A percentile compares a stretch with the other conserved stretches of the same genome.
Conservation (phyloP, 1,139 yeast genomes). For the Debaryomyces udenii region DNA sequence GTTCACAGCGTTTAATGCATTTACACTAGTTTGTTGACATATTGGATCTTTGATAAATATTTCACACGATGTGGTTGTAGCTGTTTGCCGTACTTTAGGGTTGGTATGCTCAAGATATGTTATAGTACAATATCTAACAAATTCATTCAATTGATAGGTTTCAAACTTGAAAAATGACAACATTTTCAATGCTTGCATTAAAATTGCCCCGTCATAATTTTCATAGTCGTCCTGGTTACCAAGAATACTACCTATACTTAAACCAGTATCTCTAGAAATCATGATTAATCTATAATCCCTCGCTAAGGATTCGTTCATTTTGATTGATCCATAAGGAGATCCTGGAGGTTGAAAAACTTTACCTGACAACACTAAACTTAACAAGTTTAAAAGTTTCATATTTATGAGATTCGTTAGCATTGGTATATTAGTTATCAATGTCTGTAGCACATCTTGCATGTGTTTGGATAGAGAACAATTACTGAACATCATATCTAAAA, state of each 20-base stretch:
- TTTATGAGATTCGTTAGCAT: slow-evolving; percentile 76
- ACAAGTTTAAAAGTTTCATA: slow-evolving; percentile 68
- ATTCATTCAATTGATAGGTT: slow-evolving; percentile 78
- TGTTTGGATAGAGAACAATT: slow-evolving; percentile 81
- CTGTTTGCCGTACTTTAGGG: slow-evolving; percentile 78
- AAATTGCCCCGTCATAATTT: slow-evolving; percentile 52
- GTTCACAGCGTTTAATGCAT: slow-evolving; percentile 82
- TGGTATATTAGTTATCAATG: slow-evolving; percentile 73
- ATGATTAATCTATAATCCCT: slow-evolving; percentile 75
- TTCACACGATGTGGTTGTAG: slow-evolving; percentile 81
- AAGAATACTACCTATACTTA: slow-evolving; percentile 38
- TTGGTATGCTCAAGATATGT: slow-evolving; percentile 80
- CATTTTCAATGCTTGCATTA: slow-evolving; percentile 72
- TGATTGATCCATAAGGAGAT: slow-evolving; percentile 71
- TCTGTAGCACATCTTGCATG: slow-evolving; percentile 73
- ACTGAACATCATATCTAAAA: slow-evolving; percentile 73
- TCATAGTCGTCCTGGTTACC: slow-evolving; percentile 46
- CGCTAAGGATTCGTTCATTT: slow-evolving; percentile 68
- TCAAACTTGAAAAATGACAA: slow-evolving; percentile 75
- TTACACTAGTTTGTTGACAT: slow-evolving; percentile 80
- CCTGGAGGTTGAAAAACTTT: slow-evolving; percentile 85
- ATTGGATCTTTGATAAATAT: slow-evolving; percentile 83
- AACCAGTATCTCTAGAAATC: slow-evolving; percentile 66
- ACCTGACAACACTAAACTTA: slow-evolving; percentile 81
- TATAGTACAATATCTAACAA: slow-evolving; percentile 81